Evolutionary conservation across 108 stramenopile species (phyloP), one percentile per base, ranked within the genome.

Genomic region (Bacterosira constricta): DNA sequence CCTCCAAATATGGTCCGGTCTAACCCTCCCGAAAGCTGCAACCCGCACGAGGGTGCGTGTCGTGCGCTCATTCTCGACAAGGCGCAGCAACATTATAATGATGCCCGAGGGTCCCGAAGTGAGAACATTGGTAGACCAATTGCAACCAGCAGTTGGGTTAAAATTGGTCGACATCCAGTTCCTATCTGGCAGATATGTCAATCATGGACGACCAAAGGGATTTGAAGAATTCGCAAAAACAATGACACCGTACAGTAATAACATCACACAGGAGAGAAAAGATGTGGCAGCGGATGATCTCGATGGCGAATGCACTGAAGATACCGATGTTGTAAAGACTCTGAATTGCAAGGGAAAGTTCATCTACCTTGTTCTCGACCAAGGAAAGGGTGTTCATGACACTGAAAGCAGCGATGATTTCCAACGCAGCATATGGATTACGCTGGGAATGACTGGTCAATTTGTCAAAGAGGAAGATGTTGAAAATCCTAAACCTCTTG

Each of bases 51-150:
- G 13, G 27, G 52, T 53, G 29, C 52, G 9, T 10, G 52, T 30
- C 25, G 10, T 53, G 6, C 1, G 12, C 2, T 15, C 52, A 6
- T 26, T 53, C 29, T 53, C 52, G 8, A 53, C 52, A 27, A 53
- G 3, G 29, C 52, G 72, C 47, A 81, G 58, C n/a, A 51, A 18
- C 49, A 49, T 81, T 3, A 50, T 35, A 27, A 95, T 95, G 94
- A 95, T 95, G 94, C 94, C 94, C 0, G 94, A 95, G 65, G 94
- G 94, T 9, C 94, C 94, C 35, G 94, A 95, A 57, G 94, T 95
- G 6, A 64, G 87, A 17, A 90, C 86, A 2, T 69, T 91, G 4
- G 90, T 88, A 6, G 88, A 92, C 80, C 89, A 89, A 44, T 66
- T 91, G 3, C 86, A 87, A 75, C 77, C 78, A 18, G 87, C 77